Conservation (phyloP, 805 yeast genomes). For the Yarrowia sp. region DNA sequence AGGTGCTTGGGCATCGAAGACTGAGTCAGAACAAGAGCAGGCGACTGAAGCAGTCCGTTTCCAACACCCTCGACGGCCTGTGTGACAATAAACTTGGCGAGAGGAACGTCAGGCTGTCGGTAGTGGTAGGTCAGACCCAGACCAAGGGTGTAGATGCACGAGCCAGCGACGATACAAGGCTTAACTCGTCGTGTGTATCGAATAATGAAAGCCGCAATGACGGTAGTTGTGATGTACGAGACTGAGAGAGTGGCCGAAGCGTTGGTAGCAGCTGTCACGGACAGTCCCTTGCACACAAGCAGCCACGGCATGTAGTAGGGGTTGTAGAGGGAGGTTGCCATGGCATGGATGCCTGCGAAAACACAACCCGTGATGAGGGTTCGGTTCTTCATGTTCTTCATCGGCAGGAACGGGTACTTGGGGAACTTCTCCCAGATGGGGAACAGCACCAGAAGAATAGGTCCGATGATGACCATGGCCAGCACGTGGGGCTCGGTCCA, state of each 20-base stretch:
- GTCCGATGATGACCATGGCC: slow-evolving; percentile 69
- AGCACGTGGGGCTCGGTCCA: slow-evolving; percentile 66
- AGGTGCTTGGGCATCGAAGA: slow-evolving; percentile 59
- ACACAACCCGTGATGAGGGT: slow-evolving; percentile 33
- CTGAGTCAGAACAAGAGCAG: slow-evolving; percentile 59
- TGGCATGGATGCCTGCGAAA: slow-evolving; percentile 34
- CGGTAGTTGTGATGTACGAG: slow-evolving; percentile 8
- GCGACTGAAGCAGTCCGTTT: slow-evolving; percentile 68
- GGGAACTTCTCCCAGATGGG: slow-evolving; percentile 54
- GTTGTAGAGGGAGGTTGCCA: slow-evolving; percentile 32
- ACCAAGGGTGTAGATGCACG: slow-evolving; percentile 56
- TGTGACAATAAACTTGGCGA: slow-evolving; percentile 62
- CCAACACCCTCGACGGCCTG: slow-evolving; percentile 66
- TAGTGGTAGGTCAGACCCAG: slow-evolving; percentile 58
- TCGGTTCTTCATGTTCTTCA: slow-evolving; percentile 57
- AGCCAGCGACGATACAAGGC: slow-evolving; percentile 59
- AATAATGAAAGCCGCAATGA: slow-evolving; percentile 9
- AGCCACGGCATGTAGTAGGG: slow-evolving; percentile 28
- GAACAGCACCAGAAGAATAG: slow-evolving; percentile 56
- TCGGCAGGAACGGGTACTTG: slow-evolving; percentile 69
- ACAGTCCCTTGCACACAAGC: slow-evolving; percentile 24
- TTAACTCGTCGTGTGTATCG: slow-evolving; percentile 50
- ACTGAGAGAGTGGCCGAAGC: slow-evolving; percentile 13
- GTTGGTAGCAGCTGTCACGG: slow-evolving; percentile 22
- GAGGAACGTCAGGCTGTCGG: slow-evolving; percentile 52